Base-by-base conservation (phyloP, 1,284 basidiomycete species). In the Cryptococcus sp. region DNA sequence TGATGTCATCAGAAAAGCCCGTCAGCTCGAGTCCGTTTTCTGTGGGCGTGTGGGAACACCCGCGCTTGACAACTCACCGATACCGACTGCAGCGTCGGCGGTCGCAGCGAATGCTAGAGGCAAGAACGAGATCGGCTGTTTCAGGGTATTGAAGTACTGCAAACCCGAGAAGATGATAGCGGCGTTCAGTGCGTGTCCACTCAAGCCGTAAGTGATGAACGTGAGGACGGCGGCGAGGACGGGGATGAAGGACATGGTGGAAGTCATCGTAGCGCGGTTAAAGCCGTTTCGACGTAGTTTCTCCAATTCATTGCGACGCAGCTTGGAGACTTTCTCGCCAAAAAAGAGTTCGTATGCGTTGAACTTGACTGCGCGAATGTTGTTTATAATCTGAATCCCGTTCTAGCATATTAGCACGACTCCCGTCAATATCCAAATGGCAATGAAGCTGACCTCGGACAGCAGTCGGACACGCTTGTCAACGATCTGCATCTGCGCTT, bases 151-250 rank as follows among this genome's bases (percentile, higher is more conserved):
- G 82, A 91, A 90, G 59, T 88, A 82, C 61, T 88, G 86, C 15
- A 93, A 76, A 13, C 86, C 85, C 17, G 84, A 84, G 77, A 92
- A 92, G 61, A 91, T 87, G 65, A 84, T 82, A 2, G 87, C 86
- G 7, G 88, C 80, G 65, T 86, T 83, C 41, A 91, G 82, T 3
- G 81, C 68, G 71, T 90, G 86, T 2, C 86, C 86, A 27, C 81
- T 85, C 15, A 87, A 77, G 0, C 83, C 82, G 70, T 90, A 91
- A 0, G 87, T 87, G 69, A 91, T 84, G 73, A 92, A 90, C 3
- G 88, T 87, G 55, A 91, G 73, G 23, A 91, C 82, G 2, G 87
- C 83, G 0, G 88, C 88, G 17, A 89, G 69, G 13, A 87, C 81
- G 0, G 89, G 89, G 5, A 88, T 76, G 53, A 87, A 82, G 1